Evolutionary conservation across 257 asterid genomes (phyloP).

Genomic region (Anisodus tanguticus): DNA sequence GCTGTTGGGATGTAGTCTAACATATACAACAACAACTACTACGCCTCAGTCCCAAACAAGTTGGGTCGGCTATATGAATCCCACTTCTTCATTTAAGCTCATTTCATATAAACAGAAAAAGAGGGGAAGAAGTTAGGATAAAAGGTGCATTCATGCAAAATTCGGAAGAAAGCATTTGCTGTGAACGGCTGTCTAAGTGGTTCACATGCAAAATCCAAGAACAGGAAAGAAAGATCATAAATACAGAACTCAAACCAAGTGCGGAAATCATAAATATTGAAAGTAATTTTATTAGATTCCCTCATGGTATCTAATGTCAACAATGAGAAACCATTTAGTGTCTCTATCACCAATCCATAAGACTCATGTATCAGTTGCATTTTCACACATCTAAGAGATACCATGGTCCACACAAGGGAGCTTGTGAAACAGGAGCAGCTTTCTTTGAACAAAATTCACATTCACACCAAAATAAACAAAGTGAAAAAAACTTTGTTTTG

Average conservation of each 20-base stretch:
- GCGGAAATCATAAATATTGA: background rate
- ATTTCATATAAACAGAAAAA: background rate
- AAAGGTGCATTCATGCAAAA: slow-evolving; percentile 17
- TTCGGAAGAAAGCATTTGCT: background rate
- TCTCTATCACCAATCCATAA: background rate
- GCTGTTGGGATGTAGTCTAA: slow-evolving; percentile 15
- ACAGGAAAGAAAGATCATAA: slow-evolving; percentile 21
- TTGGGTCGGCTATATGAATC: too few species aligned
- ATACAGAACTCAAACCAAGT: background rate
- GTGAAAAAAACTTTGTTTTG: background rate
- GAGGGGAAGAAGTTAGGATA: background rate
- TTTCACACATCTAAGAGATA: background rate
- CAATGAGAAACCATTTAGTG: background rate
- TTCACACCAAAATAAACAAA: background rate
- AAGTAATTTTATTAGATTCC: background rate
- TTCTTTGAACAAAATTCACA: background rate
- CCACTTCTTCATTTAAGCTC: too few species aligned
- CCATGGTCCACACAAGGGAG: slow-evolving; percentile 10
- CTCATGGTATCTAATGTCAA: background rate
- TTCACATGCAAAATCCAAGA: background rate
- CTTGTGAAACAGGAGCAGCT: background rate
- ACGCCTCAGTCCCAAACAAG: too few species aligned
- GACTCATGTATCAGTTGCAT: background rate
- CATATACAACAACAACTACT: background rate
- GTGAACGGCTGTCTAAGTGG: background rate